Conservation (phyloP, 768 basidiomycete species). For the Dioszegia aurantiaca region DNA sequence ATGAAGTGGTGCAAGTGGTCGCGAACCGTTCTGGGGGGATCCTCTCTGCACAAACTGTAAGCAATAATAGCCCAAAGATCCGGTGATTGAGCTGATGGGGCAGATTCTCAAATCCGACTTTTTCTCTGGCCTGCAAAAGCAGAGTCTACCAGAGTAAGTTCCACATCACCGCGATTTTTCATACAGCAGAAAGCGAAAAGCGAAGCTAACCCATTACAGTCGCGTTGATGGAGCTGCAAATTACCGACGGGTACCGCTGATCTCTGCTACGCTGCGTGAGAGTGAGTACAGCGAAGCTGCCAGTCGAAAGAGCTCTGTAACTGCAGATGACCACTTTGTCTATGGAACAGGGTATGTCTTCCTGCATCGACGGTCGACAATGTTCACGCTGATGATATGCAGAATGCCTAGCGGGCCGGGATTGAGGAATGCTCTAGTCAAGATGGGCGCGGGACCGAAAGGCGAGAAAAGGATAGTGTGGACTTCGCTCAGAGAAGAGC, state of each 20-base stretch:
- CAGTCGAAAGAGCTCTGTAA: neutral
- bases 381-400: conserved; percentile 10
- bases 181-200: neutral
- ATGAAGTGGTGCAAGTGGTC: conserved; percentile 86
- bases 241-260: conserved; percentile 75
- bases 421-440: conserved; percentile 73
- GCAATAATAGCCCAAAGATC: neutral
- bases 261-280: conserved; percentile 47
- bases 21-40: conserved; percentile 78
- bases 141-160: conserved; percentile 81
- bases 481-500: conserved; percentile 97
- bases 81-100: conserved; percentile 59
- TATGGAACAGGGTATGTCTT: conserved; percentile 54
- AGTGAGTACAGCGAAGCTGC: neutral
- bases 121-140: conserved; percentile 71
- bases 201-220: conserved; percentile 30
- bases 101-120: conserved; percentile 76
- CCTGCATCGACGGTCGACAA: neutral
- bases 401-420: conserved; percentile 96
- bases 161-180: no score
- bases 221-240: conserved; percentile 93
- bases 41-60: conserved; percentile 57
- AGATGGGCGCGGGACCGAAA: conserved; percentile 76
- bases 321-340: conserved; percentile 49
- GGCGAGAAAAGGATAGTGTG: conserved; percentile 76